Evolutionary conservation across 2,329 filamentous ascomycete species (phyloP), one percentile per base, ranked within the genome.

Genomic region (Fusarium sororula): DNA sequence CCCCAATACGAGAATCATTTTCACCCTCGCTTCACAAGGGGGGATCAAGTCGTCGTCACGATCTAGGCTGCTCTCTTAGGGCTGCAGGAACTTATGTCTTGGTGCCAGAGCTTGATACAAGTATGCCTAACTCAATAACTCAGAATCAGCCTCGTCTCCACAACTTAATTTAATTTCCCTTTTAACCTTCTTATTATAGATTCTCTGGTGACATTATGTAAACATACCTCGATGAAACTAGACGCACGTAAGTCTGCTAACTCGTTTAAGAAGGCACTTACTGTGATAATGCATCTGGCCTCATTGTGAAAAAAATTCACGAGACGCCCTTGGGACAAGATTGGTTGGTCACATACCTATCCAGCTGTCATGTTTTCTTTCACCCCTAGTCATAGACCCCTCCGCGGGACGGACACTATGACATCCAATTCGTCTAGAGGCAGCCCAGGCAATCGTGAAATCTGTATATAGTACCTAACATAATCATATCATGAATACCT

Each of bases 141-240:
- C 4, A 35, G 6, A 61, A 55, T 61, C 57, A 61, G 47, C 57
- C 57, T 61, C 26, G 57, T 55, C 37, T 39, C 57, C 57, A 55
- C 47, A 35, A 41, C 22, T 35, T 26, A 35, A 55, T 55, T 55
- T 60, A 51, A 24, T 35, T 51, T 35, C 30, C 47, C 37, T 35
- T 54, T 54, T 35, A 54, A 60, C 35, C 35, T 60, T 60, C 45
- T 60, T 60, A 55, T 41, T 41, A 55, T 55, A 60, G 47, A 60
- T 45, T 15, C 10, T 35, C n/a, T 55, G 37, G 24, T 42, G 37
- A 28, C 28, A 56, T 61, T 28, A 56, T 42, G 58, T 56, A 56
- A 56, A 32, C 30, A 56, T 15, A 11, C n/a, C 37, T 32, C 37
- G 26, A 38, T 61, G 48, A 61, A 56, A 61, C 58, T 54, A 12